Base-by-base conservation (phyloP, 2,329 filamentous ascomycete genomes). In the Colletotrichum liaoningense region DNA sequence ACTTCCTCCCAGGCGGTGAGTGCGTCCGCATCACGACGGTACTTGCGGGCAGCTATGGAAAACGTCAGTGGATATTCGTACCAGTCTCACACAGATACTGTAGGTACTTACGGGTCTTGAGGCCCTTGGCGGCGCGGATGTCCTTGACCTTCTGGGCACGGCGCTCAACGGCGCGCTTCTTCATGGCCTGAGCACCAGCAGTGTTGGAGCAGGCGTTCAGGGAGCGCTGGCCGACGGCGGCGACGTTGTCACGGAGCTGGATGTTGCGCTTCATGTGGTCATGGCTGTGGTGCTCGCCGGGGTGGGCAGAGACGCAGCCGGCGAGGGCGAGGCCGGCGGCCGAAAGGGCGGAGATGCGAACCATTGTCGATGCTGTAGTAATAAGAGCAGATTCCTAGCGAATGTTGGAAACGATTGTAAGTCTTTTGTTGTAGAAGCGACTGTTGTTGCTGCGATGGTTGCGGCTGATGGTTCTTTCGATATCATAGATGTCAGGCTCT, bases 141-240 rank as follows among this genome's bases (percentile, higher is more conserved):
- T 80, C 77, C 71, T 83, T 79, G 38, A 84, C 82, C 52, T 79
- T 79, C 46, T 82, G 79, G 46, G 79, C 81, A 63, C 85, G 84
- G 52, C 85, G 84, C 72, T 82, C 77, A 73, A 84, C 78, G 63
- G 84, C 83, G n/a, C 81, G 80, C 58, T 79, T 75, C 76, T 84
- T 81, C 42, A 85, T 79, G 26, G 82, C 82, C 65, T 82, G 81
- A 24, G 82, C 79, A 65, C 81, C 79, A 56, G 83, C 79, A 7
- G 80, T 81, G 70, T 82, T 82, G 7, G 83, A 79, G 70, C 85
- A 87, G 64, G 82, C 76, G 59, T 78, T 79, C 7, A 86, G 79
- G 16, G 83, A 84, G 52, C 84, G 83, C 58, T 80, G 79, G 56
- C 78, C 81, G 42, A 79, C 19, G 35, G 75, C 73, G 28, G 81